These are phyloP conservation scores for Ganoderma meredithae DNA, from an alignment of 1,284 basidiomycete genomes.

Conservation along the genomic window DNA sequence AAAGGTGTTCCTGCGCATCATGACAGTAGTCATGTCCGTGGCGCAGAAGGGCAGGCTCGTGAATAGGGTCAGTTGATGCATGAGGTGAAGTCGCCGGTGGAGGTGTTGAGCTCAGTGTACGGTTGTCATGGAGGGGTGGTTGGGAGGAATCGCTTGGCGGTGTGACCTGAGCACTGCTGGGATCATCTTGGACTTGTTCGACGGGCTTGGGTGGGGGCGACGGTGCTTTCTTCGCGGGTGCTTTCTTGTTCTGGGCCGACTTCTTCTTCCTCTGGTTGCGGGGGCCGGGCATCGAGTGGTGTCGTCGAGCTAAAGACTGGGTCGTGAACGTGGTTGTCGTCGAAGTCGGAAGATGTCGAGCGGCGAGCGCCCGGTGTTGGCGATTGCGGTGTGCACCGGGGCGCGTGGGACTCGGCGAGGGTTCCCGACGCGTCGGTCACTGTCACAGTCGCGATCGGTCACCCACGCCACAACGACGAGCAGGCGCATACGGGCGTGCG, in stretches of 20 bases:
- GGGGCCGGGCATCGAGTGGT: constrained; percentile 52
- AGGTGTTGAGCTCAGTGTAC: constrained; percentile 3
- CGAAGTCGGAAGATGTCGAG: background rate
- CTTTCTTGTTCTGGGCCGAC: constrained; percentile 45
- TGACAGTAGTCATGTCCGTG: background rate
- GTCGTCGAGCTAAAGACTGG: background rate
- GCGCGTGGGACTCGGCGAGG: background rate
- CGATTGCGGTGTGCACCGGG: background rate
- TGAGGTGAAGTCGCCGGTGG: constrained; percentile 14
- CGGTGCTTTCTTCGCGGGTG: constrained; percentile 9
- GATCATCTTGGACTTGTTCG: background rate
- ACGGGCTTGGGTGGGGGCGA: background rate
- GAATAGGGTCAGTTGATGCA: background rate
- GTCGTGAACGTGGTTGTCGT: constrained; percentile 5
- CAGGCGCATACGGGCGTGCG: too few species aligned
- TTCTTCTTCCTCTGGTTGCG: constrained; percentile 53
- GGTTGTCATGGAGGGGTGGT: background rate
- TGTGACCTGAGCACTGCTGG: background rate
- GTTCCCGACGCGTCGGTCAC: constrained; percentile 15
- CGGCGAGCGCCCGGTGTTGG: background rate
- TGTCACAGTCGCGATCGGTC: constrained; percentile 19
- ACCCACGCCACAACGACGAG: background rate
- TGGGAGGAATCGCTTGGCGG: background rate
- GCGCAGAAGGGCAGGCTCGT: background rate
- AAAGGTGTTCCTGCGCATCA: background rate